Evolutionary conservation across 768 basidiomycete species (phyloP).

Genomic region (Lactarius indigo): DNA sequence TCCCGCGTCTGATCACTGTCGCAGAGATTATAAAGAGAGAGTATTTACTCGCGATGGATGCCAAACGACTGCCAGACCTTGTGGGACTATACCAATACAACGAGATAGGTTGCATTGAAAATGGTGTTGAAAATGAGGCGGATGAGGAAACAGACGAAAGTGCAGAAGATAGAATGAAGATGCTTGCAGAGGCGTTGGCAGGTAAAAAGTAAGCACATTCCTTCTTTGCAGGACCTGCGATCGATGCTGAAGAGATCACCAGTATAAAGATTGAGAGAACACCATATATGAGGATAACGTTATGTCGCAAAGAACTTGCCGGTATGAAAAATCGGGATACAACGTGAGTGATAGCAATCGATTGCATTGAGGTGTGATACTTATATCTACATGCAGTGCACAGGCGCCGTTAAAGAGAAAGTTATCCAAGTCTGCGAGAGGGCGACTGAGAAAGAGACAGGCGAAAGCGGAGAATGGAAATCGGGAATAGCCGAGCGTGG

Average conservation of each 20-base stretch:
- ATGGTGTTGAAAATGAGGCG: slow-evolving; percentile 30
- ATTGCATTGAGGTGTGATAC: neutral
- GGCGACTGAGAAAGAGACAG: slow-evolving; percentile 46
- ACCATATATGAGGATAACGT: slow-evolving; percentile 68
- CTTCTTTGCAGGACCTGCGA: neutral
- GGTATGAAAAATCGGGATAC: slow-evolving; percentile 36
- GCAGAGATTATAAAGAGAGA: slow-evolving; percentile 85
- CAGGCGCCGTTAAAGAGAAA: slow-evolving; percentile 52
- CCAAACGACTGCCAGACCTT: slow-evolving; percentile 27
- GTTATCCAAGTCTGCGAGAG: slow-evolving; percentile 56
- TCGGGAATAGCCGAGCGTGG: slow-evolving; percentile 15
- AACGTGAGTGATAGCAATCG: slow-evolving; percentile 42
- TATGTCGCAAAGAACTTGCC: slow-evolving; percentile 47
- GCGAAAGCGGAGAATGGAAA: slow-evolving; percentile 32
- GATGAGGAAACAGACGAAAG: slow-evolving; percentile 35
- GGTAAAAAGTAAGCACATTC: slow-evolving; percentile 54
- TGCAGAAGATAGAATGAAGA: slow-evolving; percentile 26
- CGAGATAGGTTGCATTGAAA: slow-evolving; percentile 56
- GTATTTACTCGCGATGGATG: slow-evolving; percentile 53
- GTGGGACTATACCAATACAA: slow-evolving; percentile 77
- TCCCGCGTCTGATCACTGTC: slow-evolving; percentile 69
- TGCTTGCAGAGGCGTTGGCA: slow-evolving; percentile 41
- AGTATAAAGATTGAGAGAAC: slow-evolving; percentile 37
- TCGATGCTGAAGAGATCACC: neutral
- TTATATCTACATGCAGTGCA: slow-evolving; percentile 39